Evolutionary conservation across 1,284 basidiomycete genomes (phyloP), one percentile per base, ranked within the genome.

Genomic region (Meripilus lineatus): DNA sequence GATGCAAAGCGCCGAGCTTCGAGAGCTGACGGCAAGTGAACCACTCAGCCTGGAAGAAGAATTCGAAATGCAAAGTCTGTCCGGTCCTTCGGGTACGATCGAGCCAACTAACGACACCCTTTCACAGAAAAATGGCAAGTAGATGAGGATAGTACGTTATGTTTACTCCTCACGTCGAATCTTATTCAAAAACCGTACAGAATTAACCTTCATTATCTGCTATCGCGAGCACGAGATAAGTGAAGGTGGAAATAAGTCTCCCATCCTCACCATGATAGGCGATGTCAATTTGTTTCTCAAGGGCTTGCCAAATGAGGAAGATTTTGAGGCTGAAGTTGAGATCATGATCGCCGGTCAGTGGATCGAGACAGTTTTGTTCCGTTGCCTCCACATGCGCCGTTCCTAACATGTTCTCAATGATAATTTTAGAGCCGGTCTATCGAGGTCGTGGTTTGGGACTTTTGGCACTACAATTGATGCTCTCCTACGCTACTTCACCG

Each of bases 261-360:
- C n/a, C 28, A 30, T 60, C 4, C 69, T 81, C 18, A 74, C 72
- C 8, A 94, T 96, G 93, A 72, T 91, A 13, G 94, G 94, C 24
- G 93, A 97, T 59, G 91, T 94, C 32, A 97, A 97, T 60, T 66
- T 96, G 22, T 96, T 97, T 62, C 66, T 96, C 44, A 84, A 84
- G 20, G 78, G 80, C 26, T 58, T 66, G 11, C 60, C 65, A 3
- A 54, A 54, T 2, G 61, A 68, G 23, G 63, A 72, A 23, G 71
- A 72, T 22, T 80, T 77, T 49, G 74, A 78, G 49, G 75, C 69
- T 2, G 77, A 78, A 50, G 67, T 79, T 17, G 90, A 93, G 56
- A 81, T 94, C 50, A 95, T 94, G 92, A 85, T 95, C 53, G 88
- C 89, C 41, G 79, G 84, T 78, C 49, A 44, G 71, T 50, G 8